Conservation (phyloP, 805 yeast species). For the Lipomyces spencermartinsiae region DNA sequence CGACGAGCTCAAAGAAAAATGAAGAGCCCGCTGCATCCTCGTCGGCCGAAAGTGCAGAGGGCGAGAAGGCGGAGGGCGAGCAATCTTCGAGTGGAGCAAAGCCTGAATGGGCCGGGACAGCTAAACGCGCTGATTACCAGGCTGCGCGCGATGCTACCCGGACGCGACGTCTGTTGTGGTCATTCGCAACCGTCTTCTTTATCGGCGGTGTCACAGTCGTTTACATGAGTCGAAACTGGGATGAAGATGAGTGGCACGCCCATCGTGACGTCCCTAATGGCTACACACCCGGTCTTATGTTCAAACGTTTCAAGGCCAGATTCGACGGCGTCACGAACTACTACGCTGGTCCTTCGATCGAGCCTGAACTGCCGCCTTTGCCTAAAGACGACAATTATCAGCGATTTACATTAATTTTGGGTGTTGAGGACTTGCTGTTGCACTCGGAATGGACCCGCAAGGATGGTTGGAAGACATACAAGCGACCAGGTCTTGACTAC, state of each 20-base stretch:
- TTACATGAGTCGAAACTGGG: constrained; percentile 35
- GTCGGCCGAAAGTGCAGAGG: constrained; percentile 24
- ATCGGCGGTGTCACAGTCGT: constrained; percentile 20
- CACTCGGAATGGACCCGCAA: constrained; percentile 92
- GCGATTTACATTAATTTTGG: constrained; percentile 84
- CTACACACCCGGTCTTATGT: constrained; percentile 66
- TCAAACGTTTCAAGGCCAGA: constrained; percentile 73
- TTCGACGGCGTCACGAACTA: constrained; percentile 75
- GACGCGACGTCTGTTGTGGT: constrained; percentile 22
- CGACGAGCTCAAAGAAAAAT: constrained; percentile 10
- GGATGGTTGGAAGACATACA: constrained; percentile 97
- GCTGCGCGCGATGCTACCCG: constrained; percentile 44
- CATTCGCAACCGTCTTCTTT: constrained; percentile 17
- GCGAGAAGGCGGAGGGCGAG: constrained; percentile 28
- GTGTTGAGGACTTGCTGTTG: constrained; percentile 86
- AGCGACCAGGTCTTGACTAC: constrained; percentile 98
- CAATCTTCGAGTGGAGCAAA: constrained; percentile 26
- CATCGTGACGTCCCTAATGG: constrained; percentile 67
- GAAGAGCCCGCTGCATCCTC: constrained; percentile 19
- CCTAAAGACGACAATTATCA: constrained; percentile 90
- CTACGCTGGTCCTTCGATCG: constrained; percentile 92
- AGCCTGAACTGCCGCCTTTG: constrained; percentile 84
- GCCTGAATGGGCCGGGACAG: constrained; percentile 61
- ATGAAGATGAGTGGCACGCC: constrained; percentile 68
- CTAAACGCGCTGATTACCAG: constrained; percentile 48